These are phyloP conservation scores for Jackrogersella minutella DNA, from an alignment of 495 filamentous ascomycete genomes.

Conservation along the genomic window DNA sequence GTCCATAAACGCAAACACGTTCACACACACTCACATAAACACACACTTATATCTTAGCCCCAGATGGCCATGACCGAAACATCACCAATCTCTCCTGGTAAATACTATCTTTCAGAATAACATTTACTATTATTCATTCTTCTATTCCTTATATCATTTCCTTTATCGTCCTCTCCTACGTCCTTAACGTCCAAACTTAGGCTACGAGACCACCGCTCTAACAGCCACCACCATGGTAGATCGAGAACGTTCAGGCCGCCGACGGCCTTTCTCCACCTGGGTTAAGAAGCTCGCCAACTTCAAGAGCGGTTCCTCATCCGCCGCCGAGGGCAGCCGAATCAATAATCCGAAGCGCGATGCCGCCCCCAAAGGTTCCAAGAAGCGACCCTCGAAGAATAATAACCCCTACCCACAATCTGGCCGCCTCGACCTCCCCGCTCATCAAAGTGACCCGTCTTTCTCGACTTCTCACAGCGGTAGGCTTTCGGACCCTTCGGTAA, in stretches of 20 bases:
- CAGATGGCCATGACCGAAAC: conserved; percentile 75
- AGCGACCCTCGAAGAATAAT: conserved; percentile 70
- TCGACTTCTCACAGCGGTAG: conserved; percentile 56
- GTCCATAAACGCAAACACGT: too few species aligned
- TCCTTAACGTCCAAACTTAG: conserved; percentile 32
- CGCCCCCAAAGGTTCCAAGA: conserved; percentile 58
- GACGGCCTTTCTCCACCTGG: conserved; percentile 88
- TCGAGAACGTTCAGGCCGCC: conserved; percentile 63
- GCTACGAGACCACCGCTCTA: conserved; percentile 28
- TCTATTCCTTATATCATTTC: conserved; percentile 1
- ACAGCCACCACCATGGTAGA: conserved; percentile 46
- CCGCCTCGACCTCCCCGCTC: conserved; percentile 46
- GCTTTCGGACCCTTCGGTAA: conserved; percentile 45
- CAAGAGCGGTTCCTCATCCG: conserved; percentile 66
- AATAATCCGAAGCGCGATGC: conserved; percentile 48
- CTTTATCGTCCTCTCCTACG: conserved; percentile 20
- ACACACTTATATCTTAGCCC: conserved; percentile 4
- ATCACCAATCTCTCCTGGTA: conserved; percentile 68
- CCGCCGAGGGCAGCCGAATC: conserved; percentile 42
- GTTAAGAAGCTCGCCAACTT: conserved; percentile 93
- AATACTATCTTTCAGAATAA: conserved; percentile 32
- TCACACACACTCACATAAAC: too few species aligned
- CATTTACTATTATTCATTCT: conserved; percentile 5
- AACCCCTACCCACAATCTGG: conserved; percentile 83
- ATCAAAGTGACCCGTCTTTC: conserved; percentile 66